Base-by-base conservation (phyloP, 2,329 filamentous ascomycete genomes). In the Neobulgaria alba region DNA sequence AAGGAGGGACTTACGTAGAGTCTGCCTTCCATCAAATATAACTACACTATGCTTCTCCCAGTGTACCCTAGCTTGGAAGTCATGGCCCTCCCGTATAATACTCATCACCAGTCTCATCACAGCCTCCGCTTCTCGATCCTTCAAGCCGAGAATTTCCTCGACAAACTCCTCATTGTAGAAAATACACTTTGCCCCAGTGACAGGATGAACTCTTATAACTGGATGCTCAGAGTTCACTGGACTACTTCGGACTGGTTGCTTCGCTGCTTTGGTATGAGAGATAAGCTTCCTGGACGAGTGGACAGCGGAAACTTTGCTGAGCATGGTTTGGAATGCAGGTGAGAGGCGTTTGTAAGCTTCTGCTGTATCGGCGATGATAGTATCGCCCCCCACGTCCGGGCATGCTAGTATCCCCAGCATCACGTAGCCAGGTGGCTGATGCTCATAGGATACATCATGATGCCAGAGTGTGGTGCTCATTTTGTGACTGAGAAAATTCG, bases 141-240 rank as follows among this genome's bases (percentile, higher is more conserved):
- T 80, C 0, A 86, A 60, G 0, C 80, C 82, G 0, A 85, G 72
- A 31, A 85, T 84, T 2, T 74, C 68, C 3, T 71, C 68, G 0
- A 79, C 82, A 68, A 84, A 79, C 4, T 76, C 68, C 4, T 77
- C 71, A 58, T 85, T 85, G 2, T 85, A 79, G 67, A 73, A 86
- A 0, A 86, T 67, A 0, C 78, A 68, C 57, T 82, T 85, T 77
- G 82, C 85, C 1, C 81, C 81, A 0, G 81, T 85, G 0, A 76
- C 80, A 0, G 82, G 82, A 55, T 85, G 81, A 0, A 82, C 75
- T 2, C 82, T 71, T 2, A 86, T 80, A 7, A 86, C 58, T 0
- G 81, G 79, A 56, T 85, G 82, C 5, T 69, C 63, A 4, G 79
- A 71, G 59, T 85, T 78, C 14, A 85, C 63, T 0, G 76, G 74